A percentile compares a stretch with the other conserved stretches of the same genome.
These are phyloP conservation scores for Tolypocladium cylindrosporum DNA, from an alignment of 2,329 filamentous ascomycete genomes.

Conservation along the genomic window DNA sequence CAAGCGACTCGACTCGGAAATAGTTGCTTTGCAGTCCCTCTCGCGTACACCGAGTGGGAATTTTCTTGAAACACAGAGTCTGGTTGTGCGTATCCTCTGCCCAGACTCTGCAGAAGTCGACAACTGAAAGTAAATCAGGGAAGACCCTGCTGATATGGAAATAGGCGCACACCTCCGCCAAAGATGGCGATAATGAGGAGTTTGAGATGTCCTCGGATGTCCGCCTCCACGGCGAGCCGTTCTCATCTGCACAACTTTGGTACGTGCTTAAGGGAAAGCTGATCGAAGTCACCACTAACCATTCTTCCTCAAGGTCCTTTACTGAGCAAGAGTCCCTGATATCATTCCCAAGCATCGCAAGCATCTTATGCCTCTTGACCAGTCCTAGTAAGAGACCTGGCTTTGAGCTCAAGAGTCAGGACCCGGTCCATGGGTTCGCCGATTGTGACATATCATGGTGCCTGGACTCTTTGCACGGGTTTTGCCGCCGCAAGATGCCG, in stretches of 20 bases:
- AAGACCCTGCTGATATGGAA: no score
- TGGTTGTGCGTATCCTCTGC: neutral
- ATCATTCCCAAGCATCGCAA: neutral
- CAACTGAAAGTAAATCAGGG: no score
- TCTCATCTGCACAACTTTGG: neutral
- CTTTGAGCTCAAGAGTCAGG: neutral
- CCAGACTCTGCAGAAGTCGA: no score
- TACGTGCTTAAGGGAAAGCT: neutral
- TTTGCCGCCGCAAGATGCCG: neutral
- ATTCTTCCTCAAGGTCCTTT: neutral
- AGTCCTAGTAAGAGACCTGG: neutral
- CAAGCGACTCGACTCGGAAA: neutral
- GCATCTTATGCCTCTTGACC: neutral
- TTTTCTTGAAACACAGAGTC: neutral
- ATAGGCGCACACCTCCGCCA: neutral
- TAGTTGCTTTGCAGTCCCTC: neutral
- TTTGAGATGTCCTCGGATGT: neutral
- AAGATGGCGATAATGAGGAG: neutral
- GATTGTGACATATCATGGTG: neutral
- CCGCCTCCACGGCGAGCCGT: neutral
- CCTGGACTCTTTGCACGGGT: neutral
- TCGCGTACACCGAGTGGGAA: neutral
- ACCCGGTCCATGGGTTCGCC: neutral
- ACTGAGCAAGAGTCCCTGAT: neutral
- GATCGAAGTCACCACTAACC: neutral